A percentile compares a stretch with the other conserved stretches of the same genome.
Conservation (phyloP, 306 rosid genomes). For the Dicorynia guianensis region DNA sequence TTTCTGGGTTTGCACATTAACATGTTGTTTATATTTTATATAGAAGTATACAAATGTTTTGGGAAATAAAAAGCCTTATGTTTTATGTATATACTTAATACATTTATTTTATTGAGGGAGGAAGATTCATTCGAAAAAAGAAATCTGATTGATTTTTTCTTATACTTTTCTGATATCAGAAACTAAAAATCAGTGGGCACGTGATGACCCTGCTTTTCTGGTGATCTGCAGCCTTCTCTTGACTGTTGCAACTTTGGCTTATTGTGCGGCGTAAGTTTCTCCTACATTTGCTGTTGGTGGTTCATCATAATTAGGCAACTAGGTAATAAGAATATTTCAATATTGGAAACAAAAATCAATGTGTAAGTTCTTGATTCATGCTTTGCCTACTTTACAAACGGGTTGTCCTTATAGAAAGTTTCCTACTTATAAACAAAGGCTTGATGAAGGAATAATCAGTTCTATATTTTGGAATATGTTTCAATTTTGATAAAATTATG, state of each 20-base stretch:
- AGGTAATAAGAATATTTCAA: constrained; percentile 25
- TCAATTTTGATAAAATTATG: constrained; percentile 27
- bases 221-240: constrained; percentile 98
- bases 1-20: no score
- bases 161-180: constrained; percentile 64
- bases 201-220: constrained; percentile 99
- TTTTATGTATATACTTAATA: constrained; percentile 9
- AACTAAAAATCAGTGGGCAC: constrained; percentile 99
- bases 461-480: constrained; percentile 5
- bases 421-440: not conserved
- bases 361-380: constrained; percentile 17
- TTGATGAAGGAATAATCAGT: not conserved
- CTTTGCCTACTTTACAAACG: constrained; percentile 28
- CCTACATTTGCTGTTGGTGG: constrained; percentile 37
- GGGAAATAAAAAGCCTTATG: not conserved
- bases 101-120: constrained; percentile 26
- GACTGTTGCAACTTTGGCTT: constrained; percentile 85
- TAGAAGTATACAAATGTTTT: constrained; percentile 16
- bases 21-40: not conserved
- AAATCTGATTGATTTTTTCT: constrained; percentile 31
- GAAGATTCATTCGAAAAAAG: constrained; percentile 17
- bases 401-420: constrained; percentile 10
- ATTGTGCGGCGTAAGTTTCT: constrained; percentile 97
- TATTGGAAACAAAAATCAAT: constrained; percentile 25
- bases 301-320: constrained; percentile 31